Evolutionary conservation across 2,329 filamentous ascomycete species (phyloP).

Genomic region (Colletotrichum acutatum): DNA sequence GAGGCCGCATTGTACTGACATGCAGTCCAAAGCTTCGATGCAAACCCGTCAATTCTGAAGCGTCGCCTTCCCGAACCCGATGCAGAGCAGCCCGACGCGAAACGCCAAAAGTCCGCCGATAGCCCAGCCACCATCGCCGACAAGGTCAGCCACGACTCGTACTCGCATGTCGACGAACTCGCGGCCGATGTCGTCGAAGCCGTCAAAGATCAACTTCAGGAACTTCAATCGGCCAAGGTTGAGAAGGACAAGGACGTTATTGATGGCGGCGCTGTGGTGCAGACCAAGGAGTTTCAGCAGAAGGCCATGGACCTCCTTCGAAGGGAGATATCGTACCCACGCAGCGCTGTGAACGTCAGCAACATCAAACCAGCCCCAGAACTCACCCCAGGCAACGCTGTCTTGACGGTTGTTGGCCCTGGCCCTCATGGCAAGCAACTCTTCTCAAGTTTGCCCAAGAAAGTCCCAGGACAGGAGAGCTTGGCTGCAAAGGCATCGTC

Average conservation of each 20-base stretch:
- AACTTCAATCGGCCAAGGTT: constrained; percentile 51
- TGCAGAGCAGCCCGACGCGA: constrained; percentile 64
- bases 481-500: not conserved
- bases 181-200: constrained; percentile 66
- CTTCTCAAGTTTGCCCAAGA: constrained; percentile 81
- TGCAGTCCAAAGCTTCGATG: constrained; percentile 60
- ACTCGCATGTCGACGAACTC: constrained; percentile 73
- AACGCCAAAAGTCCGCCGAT: constrained; percentile 69
- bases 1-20: constrained; percentile 41
- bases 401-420: constrained; percentile 82
- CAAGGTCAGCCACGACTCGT: constrained; percentile 62
- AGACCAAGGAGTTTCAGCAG: constrained; percentile 68
- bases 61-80: constrained; percentile 59
- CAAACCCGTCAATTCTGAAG: constrained; percentile 64
- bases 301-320: constrained; percentile 71
- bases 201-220: constrained; percentile 59
- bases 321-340: constrained; percentile 67
- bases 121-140: constrained; percentile 57
- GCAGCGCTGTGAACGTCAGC: constrained; percentile 47
- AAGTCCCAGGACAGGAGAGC: constrained; percentile 67
- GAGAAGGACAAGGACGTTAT: constrained; percentile 44
- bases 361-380: constrained; percentile 52
- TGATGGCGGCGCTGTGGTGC: constrained; percentile 48
- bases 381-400: constrained; percentile 54
- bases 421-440: constrained; percentile 80